Base-by-base conservation (phyloP, 169 alveolate genomes). In the Perkinsus olseni region DNA sequence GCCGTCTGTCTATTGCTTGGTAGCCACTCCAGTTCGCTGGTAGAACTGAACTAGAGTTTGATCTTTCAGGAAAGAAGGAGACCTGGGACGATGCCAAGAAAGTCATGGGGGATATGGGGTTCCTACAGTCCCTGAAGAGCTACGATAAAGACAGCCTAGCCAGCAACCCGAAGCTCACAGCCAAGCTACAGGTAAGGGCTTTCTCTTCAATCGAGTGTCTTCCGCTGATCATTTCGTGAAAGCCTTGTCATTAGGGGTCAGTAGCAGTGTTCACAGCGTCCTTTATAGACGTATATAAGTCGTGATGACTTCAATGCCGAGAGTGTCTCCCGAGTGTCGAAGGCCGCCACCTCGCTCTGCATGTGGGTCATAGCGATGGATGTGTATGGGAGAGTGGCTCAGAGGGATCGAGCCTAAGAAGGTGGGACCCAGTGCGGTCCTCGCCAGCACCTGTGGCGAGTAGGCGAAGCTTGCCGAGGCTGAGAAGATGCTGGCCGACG, bases 301-400 rank as follows among this genome's bases (percentile, higher is more conserved):
- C 95, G 96, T 93, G 97, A 96, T 91, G 96, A 96, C 91, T 97
- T 97, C 94, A 95, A 92, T 39, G 96, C 96, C 93, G 98, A 96
- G 31, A 62, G 82, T 28, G 82, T 62, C 82, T 62, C 82, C 0
- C 82, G 82, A 94, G 97, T 96, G 38, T 97, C 98, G 38, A 91
- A 93, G 92, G 99, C 99, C n/a, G 98, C 98, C 37, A 95, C 96
- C 38, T 93, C 97, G 45, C 93, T 97, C 36, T 96, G 98, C 92
- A 96, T 95, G 94, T 98, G 99, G 98, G 98, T 95, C 36, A 96
- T 96, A 6, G 99, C 99, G 24, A 95, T 97, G 93, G 98, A 97
- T 74, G 97, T 97, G 92, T 98, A 96, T 94, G 98, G 97, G 28
- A 96, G 96, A 93, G 98, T 97, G 74, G 93, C 96, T n/a, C 38